phyloP scores from a whole-genome alignment of 2,329 filamentous ascomycete species.

The Ceratocystis lukuohia region DNA sequence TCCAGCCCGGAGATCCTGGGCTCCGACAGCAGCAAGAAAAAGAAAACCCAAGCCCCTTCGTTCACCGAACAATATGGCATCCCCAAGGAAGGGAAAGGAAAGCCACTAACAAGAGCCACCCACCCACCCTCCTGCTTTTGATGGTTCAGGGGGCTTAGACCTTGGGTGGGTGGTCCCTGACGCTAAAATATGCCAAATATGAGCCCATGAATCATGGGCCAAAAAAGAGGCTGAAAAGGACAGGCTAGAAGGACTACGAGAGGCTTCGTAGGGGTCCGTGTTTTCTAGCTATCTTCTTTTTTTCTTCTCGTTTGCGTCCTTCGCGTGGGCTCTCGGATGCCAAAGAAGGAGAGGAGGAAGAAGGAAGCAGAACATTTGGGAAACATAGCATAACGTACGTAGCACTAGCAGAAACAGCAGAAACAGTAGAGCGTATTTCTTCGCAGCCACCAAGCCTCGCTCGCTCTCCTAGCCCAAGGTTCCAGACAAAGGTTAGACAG shows the following conservation, averaged over 20 bases:
- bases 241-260: background rate
- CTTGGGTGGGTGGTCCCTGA: background rate
- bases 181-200: background rate
- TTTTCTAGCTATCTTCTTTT: background rate
- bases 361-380: background rate
- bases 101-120: background rate
- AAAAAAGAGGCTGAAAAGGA: background rate
- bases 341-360: background rate
- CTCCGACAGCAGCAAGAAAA: no score
- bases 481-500: background rate
- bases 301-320: background rate
- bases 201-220: background rate
- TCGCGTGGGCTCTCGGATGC: background rate
- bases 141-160: background rate
- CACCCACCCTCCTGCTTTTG: background rate
- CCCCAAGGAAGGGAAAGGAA: background rate
- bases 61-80: background rate
- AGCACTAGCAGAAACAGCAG: no score
- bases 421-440: background rate
- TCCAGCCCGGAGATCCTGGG: background rate
- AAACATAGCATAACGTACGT: no score
- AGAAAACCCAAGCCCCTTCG: background rate
- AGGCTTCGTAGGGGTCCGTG: constrained; percentile 1
- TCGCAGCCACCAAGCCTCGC: background rate
- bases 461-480: background rate